phyloP scores from a whole-genome alignment of 1,284 basidiomycete species.

The Ustilago lituana region DNA sequence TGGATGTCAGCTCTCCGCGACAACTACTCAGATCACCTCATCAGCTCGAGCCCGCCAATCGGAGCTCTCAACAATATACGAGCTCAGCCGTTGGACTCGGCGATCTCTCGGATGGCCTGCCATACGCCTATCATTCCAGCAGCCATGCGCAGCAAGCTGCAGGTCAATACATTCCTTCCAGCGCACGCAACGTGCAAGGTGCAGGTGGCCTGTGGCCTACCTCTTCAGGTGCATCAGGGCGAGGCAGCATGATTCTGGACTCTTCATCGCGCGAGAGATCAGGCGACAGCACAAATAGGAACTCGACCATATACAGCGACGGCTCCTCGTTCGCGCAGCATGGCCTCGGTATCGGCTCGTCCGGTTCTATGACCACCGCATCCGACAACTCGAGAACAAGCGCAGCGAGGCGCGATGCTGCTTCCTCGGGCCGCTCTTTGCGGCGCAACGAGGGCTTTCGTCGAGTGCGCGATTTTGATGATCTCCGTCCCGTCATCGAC shows the following conservation, averaged over 20 bases:
- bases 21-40: constrained; percentile 28
- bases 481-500: constrained; percentile 57
- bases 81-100: constrained; percentile 24
- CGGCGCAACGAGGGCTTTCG: constrained; percentile 57
- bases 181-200: constrained; percentile 2
- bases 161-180: constrained; percentile 20
- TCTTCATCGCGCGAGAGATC: constrained; percentile 18
- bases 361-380: constrained; percentile 38
- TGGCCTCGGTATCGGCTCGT: constrained; percentile 37
- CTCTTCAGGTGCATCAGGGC: constrained; percentile 2
- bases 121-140: constrained; percentile 41
- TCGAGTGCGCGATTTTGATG: constrained; percentile 57
- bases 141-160: constrained; percentile 25
- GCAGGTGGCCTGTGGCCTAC: constrained; percentile 28
- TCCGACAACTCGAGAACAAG: constrained; percentile 46
- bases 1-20: constrained; percentile 38
- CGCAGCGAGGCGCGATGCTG: constrained; percentile 12
- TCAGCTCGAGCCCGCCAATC: constrained; percentile 9
- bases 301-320: constrained; percentile 39
- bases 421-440: constrained; percentile 20
- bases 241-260: constrained; percentile 46
- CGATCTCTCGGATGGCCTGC: constrained; percentile 38
- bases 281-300: constrained; percentile 33
- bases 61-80: constrained; percentile 20
- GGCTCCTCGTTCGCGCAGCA: constrained; percentile 27